These are phyloP conservation scores for Trypanosomatidae sp. DNA, from an alignment of 208 protist species.

Conservation along the genomic window DNA sequence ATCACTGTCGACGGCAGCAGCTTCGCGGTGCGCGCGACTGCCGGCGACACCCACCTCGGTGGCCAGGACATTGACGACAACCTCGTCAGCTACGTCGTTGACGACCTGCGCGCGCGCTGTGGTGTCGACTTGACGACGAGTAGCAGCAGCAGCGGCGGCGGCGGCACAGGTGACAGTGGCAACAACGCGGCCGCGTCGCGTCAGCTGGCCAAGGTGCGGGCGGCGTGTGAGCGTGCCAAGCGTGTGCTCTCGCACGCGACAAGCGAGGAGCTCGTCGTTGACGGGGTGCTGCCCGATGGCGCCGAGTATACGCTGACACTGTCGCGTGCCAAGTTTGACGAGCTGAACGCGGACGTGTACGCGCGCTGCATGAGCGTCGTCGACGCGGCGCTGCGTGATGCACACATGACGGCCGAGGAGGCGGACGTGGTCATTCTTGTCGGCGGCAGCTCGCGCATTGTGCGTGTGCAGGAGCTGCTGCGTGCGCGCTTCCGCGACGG, in stretches of 20 bases:
- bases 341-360: slow-evolving; percentile 86
- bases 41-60: slow-evolving; percentile 98
- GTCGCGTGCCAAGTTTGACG: slow-evolving; percentile 97
- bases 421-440: slow-evolving; percentile 92
- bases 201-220: slow-evolving; percentile 32
- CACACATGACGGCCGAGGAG: slow-evolving; percentile 57
- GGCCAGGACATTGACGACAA: slow-evolving; percentile 97
- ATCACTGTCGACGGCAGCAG: slow-evolving; percentile 95
- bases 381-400: slow-evolving; percentile 79
- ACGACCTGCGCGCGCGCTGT: slow-evolving; percentile 90
- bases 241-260: slow-evolving; percentile 89
- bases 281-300: slow-evolving; percentile 89
- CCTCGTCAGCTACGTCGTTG: slow-evolving; percentile 90
- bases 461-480: slow-evolving; percentile 90
- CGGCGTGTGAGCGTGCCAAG: slow-evolving; percentile 92
- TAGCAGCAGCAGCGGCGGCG: no score
- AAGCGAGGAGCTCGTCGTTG: slow-evolving; percentile 90
- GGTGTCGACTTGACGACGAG: slow-evolving; percentile 36
- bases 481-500: slow-evolving; percentile 47
- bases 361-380: slow-evolving; percentile 59
- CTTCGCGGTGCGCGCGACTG: slow-evolving; percentile 97
- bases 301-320: slow-evolving; percentile 93
- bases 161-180: no score
- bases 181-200: slow-evolving; percentile 16
- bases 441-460: slow-evolving; percentile 95